Base-by-base conservation (phyloP, 2,329 filamentous ascomycete species). In the Paecilomyces formosus region DNA sequence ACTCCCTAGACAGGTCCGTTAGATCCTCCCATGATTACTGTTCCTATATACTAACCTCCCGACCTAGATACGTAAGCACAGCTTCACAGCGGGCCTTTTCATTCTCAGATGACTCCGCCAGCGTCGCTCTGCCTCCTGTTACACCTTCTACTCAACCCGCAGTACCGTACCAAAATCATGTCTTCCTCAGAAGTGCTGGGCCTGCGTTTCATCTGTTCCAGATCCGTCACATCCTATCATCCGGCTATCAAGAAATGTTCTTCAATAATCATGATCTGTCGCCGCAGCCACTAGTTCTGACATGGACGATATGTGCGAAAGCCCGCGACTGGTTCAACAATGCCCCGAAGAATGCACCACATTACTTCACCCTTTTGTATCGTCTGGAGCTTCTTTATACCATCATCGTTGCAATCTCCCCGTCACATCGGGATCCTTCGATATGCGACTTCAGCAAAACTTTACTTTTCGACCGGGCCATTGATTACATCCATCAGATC, bases 331-430 rank as follows among this genome's bases (percentile, higher is more conserved):
- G 93, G 93, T 88, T 87, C 60, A 85, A 91, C 35, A 83, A 84
- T n/a, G 82, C 96, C 12, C 89, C 91, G 0, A 76, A 80, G 39
- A 82, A 81, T 1, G 81, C 89, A 0, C 82, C 88, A 0, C 77
- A 82, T 0, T 82, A 84, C 26, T 87, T 92, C 62, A 83, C 86
- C 45, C 83, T 88, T 54, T 85, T 92, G 63, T 95, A 97, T 68
- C 88, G 94, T 62, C 84, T 96, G 15, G 94, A 99, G 70, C 76
- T 95, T 50, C 83, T 93, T 53, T 97, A 96, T 76, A 95, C 90
- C 68, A 94, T 91, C 66, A 88, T 96, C 24, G 91, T 97, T 71
- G 89, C 93, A 58, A 82, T 97, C 7, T 91, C 91, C 0, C 90
- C 92, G 0, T 92, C 88, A 35, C 85, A 86, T 1, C 82, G 88